A percentile compares a stretch with the other conserved stretches of the same genome.
phyloP scores from a whole-genome alignment of 1,284 basidiomycete genomes.

The Anthracocystis walkeri region DNA sequence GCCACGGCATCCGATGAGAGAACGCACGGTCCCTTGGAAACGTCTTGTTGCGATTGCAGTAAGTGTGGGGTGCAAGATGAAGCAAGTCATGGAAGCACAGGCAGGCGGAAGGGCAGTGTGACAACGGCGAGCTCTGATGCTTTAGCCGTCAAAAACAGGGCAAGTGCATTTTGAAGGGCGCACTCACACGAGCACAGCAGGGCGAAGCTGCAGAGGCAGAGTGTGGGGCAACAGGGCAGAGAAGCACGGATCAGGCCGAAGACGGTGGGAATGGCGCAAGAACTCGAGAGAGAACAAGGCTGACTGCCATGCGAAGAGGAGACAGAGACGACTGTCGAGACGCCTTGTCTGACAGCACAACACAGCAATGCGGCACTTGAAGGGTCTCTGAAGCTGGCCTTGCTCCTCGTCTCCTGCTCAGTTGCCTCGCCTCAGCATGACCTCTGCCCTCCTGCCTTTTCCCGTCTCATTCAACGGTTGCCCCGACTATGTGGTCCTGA shows the following conservation, averaged over 20 bases:
- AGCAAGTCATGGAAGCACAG: not conserved
- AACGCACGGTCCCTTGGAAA: constrained; percentile 21
- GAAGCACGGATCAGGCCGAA: constrained; percentile 14
- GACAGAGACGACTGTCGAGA: not conserved
- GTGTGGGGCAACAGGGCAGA: constrained; percentile 1
- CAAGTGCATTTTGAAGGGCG: not conserved
- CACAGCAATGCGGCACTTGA: too few relatives aligned
- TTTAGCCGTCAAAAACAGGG: not conserved
- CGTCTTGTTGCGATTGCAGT: not conserved
- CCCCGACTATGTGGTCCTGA: not conserved
- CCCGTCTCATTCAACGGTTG: not conserved
- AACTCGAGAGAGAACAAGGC: not conserved
- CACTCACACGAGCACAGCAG: constrained; percentile 5
- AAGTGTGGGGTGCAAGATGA: not conserved
- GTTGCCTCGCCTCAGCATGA: not conserved
- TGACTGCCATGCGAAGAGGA: not conserved
- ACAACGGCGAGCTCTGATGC: not conserved
- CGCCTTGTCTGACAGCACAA: constrained; percentile 1
- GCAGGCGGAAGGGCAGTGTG: not conserved
- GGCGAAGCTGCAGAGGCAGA: not conserved
- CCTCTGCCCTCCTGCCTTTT: not conserved
- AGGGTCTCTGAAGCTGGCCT: not conserved
- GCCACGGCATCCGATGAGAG: not conserved
- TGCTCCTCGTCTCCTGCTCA: not conserved
- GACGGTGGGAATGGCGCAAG: constrained; percentile 8